phyloP scores from a whole-genome alignment of 2,329 filamentous ascomycete genomes.

The Colletotrichum eleusines region DNA sequence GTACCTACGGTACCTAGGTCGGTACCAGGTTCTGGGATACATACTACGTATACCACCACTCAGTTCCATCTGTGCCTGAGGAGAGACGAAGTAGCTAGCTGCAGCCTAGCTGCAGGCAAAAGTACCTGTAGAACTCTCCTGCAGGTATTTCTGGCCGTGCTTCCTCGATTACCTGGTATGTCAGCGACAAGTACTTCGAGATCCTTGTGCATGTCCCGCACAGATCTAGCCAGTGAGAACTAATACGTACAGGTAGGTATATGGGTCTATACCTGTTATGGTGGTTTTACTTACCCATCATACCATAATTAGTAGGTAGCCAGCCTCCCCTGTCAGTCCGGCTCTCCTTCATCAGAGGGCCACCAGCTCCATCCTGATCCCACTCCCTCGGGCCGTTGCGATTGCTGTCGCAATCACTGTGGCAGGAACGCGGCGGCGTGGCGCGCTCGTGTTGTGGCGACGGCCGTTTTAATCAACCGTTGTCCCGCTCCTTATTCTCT shows the following conservation, averaged over 20 bases:
- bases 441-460: neutral
- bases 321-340: neutral
- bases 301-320: neutral
- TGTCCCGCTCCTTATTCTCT: neutral
- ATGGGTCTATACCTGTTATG: neutral
- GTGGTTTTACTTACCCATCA: too few relatives aligned
- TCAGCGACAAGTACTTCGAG: too few relatives aligned
- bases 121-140: too few relatives aligned
- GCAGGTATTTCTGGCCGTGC: too few relatives aligned
- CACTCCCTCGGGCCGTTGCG: slow-evolving; percentile 12
- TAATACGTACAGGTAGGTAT: neutral
- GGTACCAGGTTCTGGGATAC: too few relatives aligned
- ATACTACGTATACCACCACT: neutral
- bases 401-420: neutral
- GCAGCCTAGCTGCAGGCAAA: neutral
- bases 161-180: neutral
- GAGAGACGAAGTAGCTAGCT: neutral
- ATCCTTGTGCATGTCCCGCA: too few relatives aligned
- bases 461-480: neutral
- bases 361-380: neutral
- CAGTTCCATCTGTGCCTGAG: neutral
- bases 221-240: too few relatives aligned
- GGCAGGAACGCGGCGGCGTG: neutral
- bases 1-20: too few relatives aligned
- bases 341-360: neutral